These are phyloP conservation scores for Arabidopsis lyrata DNA, from an alignment of 441 rosid species.

Conservation along the genomic window DNA sequence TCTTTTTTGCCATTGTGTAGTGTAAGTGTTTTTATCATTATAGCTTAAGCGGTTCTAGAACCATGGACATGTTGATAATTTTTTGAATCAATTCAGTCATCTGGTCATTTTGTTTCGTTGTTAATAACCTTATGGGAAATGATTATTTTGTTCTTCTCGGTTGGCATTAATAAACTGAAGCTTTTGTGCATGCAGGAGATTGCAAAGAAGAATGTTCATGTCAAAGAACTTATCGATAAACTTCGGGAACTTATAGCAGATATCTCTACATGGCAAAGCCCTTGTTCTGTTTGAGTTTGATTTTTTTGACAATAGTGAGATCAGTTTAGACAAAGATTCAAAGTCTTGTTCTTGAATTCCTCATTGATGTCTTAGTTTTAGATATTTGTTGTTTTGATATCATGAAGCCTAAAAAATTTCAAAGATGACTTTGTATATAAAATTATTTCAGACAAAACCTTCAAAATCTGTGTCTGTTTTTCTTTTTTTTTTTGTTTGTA, in stretches of 20 bases:
- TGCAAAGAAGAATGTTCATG: conserved; percentile 67
- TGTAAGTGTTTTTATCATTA: not conserved
- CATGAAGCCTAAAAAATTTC: not conserved
- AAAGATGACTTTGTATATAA: conserved; percentile 13
- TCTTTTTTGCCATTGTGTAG: not conserved
- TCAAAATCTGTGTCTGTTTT: conserved; percentile 10
- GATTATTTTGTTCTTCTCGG: not conserved
- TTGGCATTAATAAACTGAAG: conserved; percentile 16
- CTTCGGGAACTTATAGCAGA: conserved; percentile 75
- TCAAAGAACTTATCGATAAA: conserved; percentile 84
- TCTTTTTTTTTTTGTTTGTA: conserved; percentile 30
- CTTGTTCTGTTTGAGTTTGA: conserved; percentile 63
- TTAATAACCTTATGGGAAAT: not conserved
- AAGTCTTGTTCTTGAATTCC: conserved; percentile 18
- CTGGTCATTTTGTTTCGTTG: not conserved
- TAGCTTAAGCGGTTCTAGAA: conserved; percentile 5
- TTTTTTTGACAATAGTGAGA: conserved; percentile 10
- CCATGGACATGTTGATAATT: not conserved
- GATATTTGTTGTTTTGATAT: conserved; percentile 6
- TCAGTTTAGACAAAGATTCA: conserved; percentile 23
- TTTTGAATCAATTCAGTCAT: not conserved
- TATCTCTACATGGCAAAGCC: conserved; percentile 93
- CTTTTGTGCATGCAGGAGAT: conserved; percentile 61
- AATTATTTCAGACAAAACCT: conserved; percentile 34
- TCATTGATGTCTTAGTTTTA: conserved; percentile 25